Conservation (phyloP, 345 rosid species). For the Salix udensis region DNA sequence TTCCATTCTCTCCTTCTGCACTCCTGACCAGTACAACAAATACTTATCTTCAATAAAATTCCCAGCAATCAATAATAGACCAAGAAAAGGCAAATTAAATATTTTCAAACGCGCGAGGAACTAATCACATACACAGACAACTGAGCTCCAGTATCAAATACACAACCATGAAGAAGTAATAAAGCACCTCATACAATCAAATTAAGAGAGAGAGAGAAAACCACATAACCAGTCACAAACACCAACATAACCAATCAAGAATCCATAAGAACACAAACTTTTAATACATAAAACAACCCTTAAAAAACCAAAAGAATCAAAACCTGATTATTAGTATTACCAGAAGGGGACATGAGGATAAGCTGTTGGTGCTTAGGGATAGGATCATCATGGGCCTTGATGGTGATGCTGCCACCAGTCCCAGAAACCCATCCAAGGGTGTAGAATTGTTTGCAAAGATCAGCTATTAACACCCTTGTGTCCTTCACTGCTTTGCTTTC, state of each 20-base stretch:
- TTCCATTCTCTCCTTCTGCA: constrained; percentile 98
- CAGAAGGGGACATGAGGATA: constrained; percentile 96
- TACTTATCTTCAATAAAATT: background rate
- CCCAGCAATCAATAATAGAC: background rate
- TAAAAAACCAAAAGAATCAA: background rate
- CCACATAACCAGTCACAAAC: background rate
- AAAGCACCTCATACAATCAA: background rate
- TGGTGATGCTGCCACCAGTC: constrained; percentile 90
- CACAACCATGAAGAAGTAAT: background rate
- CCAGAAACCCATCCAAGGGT: constrained; percentile 93
- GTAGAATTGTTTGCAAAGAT: constrained; percentile 87
- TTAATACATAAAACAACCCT: background rate
- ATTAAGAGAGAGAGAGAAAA: constrained; percentile 3
- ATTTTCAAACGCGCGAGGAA: background rate
- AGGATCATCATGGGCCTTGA: constrained; percentile 72
- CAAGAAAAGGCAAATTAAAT: background rate
- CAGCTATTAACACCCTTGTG: constrained; percentile 52
- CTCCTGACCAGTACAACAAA: constrained; percentile 48
- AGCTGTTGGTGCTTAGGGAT: constrained; percentile 69
- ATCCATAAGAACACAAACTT: background rate
- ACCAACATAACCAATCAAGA: background rate
- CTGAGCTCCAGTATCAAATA: background rate
- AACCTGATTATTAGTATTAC: constrained; percentile 24
- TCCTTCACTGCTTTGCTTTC: constrained; percentile 63
- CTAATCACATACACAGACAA: background rate